Evolutionary conservation across 257 asterid genomes (phyloP), one percentile per base, ranked within the genome.

Genomic region (Ilex aquifolium): DNA sequence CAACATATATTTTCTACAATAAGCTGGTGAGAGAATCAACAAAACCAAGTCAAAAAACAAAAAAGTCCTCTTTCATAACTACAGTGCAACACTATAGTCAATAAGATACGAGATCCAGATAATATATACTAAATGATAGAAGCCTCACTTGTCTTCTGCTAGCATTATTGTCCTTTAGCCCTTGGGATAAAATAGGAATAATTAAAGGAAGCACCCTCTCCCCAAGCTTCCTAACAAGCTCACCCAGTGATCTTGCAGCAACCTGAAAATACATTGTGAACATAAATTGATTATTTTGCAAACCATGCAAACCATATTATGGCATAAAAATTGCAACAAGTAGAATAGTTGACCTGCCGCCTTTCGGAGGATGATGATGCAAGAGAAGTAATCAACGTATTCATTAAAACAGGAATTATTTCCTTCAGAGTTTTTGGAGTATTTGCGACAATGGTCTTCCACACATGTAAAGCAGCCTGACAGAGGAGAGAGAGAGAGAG

Each of bases 181-280:
- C 99, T 80, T 80, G 79, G 0, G 99, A 85, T 62, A 93, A 75
- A 73, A 93, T 93, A 61, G 99, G 99, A 72, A 93, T 79, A 70
- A 93, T 87, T 53, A 80, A 74, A 66, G 99, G 95, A 80, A 93
- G 99, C 77, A 93, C 99, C 77, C 99, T 85, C 15, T 93, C 99
- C 63, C 99, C 99, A 69, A 93, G 99, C 87, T 93, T 93, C 87
- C 95, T 75, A 65, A 93, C 99, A 85, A 93, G 99, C 79, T 93
- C 99, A 46, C 99, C 99, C 78, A 93, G 66, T 59, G 99, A 80
- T 53, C 99, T 87, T 53, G 86, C 99, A 78, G 99, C 96, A 76
- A 82, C 99, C 99, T 93, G 70, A 73, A 66, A 58, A 67, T 66
- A 17, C 62, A 48, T 51, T 70, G 62, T 65, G 27, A 68, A 61